These are phyloP conservation scores for Plenodomus lindquistii DNA, from an alignment of 2,329 filamentous ascomycete genomes.

Conservation along the genomic window DNA sequence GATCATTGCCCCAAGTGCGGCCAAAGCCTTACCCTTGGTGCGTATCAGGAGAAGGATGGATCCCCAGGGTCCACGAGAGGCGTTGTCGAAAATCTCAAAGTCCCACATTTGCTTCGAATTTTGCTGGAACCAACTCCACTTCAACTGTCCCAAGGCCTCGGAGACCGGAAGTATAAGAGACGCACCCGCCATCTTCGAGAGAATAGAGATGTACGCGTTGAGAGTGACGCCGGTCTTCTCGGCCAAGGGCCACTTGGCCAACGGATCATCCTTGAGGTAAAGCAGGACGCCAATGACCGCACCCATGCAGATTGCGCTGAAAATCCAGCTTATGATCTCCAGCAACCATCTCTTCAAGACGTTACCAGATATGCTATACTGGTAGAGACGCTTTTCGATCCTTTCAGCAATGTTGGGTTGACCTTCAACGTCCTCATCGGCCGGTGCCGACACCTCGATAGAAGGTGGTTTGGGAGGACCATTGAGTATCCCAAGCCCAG, in stretches of 20 bases:
- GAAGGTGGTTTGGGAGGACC: slow-evolving; percentile 11
- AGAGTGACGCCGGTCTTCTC: slow-evolving; percentile 19
- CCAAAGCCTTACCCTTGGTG: slow-evolving; percentile 24
- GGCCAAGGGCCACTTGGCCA: slow-evolving; percentile 10
- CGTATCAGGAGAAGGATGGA: slow-evolving; percentile 17
- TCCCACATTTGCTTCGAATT: slow-evolving; percentile 38
- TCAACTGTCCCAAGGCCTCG: slow-evolving; percentile 39
- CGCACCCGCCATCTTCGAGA: slow-evolving; percentile 34
- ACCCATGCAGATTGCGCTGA: slow-evolving; percentile 32
- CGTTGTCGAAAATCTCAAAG: slow-evolving; percentile 44
- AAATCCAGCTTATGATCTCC: slow-evolving; percentile 28
- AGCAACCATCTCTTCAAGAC: slow-evolving; percentile 30
- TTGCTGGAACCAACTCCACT: slow-evolving; percentile 41
- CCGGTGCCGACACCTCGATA: slow-evolving; percentile 7
- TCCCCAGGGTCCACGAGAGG: slow-evolving; percentile 33
- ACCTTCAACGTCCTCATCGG: slow-evolving; percentile 3
- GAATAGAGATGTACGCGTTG: slow-evolving; percentile 32
- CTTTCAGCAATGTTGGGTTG: slow-evolving; percentile 25
- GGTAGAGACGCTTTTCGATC: slow-evolving; percentile 22
- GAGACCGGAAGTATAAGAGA: slow-evolving; percentile 32
- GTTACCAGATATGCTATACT: slow-evolving; percentile 19
- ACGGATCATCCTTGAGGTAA: slow-evolving; percentile 16
- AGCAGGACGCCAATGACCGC: slow-evolving; percentile 20
- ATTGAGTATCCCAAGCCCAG: slow-evolving; percentile 9
- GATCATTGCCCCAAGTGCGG: slow-evolving; percentile 27